A percentile compares a stretch with the other conserved stretches of the same genome.
phyloP scores from a whole-genome alignment of 148 eudicot genomes.

The Camellia granthamiana region DNA sequence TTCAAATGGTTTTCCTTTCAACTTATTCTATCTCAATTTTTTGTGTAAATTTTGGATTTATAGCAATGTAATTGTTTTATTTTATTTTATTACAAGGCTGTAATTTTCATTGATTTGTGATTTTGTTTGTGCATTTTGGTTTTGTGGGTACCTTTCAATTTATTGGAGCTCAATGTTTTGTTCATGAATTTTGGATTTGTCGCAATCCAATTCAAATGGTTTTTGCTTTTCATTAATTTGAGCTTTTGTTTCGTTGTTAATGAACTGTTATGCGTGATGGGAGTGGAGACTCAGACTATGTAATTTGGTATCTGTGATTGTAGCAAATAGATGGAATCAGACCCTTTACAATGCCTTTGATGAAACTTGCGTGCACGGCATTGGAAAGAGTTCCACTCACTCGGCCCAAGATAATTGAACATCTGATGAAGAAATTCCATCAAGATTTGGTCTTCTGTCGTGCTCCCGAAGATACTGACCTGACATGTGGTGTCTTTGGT shows the following conservation, averaged over 20 bases:
- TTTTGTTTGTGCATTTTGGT: too few relatives aligned
- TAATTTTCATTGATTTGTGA: not conserved
- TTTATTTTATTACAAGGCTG: not conserved
- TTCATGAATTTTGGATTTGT: not conserved
- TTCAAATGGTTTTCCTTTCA: too few relatives aligned
- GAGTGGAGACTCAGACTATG: not conserved
- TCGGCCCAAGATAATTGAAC: conserved; percentile 62
- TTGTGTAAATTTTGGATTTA: too few relatives aligned
- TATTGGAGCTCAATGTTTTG: too few relatives aligned
- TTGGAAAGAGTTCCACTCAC: conserved; percentile 87
- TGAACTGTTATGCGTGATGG: not conserved
- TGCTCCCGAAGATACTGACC: conserved; percentile 67
- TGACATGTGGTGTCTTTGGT: conserved; percentile 73
- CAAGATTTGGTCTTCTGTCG: conserved; percentile 95
- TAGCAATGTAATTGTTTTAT: too few relatives aligned
- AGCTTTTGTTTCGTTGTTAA: not conserved
- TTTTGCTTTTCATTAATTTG: not conserved
- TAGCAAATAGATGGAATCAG: conserved; percentile 91
- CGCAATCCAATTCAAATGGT: too few relatives aligned
- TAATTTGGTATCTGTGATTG: conserved; percentile 25
- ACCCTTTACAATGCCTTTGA: conserved; percentile 94
- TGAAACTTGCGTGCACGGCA: conserved; percentile 91
- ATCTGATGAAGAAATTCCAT: conserved; percentile 70
- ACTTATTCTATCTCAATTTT: too few relatives aligned
- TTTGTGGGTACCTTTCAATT: too few relatives aligned